phyloP scores from a whole-genome alignment of 176 grass and related monocot species.

The Triticum timopheevii region DNA sequence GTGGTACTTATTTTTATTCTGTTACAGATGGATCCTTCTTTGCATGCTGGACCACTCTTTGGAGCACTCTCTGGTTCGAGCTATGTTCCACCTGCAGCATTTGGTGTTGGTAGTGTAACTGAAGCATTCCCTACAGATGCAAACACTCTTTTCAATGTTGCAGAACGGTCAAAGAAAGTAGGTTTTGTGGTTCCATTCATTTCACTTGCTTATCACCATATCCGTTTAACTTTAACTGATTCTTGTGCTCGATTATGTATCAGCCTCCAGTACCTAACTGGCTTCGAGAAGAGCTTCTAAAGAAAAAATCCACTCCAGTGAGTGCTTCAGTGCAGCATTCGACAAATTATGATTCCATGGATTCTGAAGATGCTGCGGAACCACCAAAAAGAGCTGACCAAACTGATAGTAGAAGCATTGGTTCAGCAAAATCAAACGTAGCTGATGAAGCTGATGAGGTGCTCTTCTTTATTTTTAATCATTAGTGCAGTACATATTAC shows the following conservation, averaged over 20 bases:
- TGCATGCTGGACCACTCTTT: slow-evolving; percentile 51
- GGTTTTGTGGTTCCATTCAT: neutral
- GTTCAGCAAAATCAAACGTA: slow-evolving; percentile 67
- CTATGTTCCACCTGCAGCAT: slow-evolving; percentile 64
- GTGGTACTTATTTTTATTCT: slow-evolving; percentile 29
- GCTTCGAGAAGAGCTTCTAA: slow-evolving; percentile 97
- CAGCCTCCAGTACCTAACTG: slow-evolving; percentile 93
- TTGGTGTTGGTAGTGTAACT: slow-evolving; percentile 60
- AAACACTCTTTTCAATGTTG: slow-evolving; percentile 48
- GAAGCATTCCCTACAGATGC: slow-evolving; percentile 57
- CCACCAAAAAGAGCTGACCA: slow-evolving; percentile 51
- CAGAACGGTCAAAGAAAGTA: slow-evolving; percentile 89
- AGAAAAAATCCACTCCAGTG: slow-evolving; percentile 63
- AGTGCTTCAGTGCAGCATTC: slow-evolving; percentile 37
- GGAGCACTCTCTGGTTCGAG: slow-evolving; percentile 50
- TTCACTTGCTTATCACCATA: slow-evolving; percentile 21
- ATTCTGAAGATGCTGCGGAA: slow-evolving; percentile 56
- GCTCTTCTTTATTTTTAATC: slow-evolving; percentile 12
- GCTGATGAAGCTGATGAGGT: slow-evolving; percentile 87
- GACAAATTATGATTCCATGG: slow-evolving; percentile 45
- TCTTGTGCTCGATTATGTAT: slow-evolving; percentile 32
- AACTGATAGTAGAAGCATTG: slow-evolving; percentile 59
- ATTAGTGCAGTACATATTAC: neutral
- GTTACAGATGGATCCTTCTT: slow-evolving; percentile 65
- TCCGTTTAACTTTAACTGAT: slow-evolving; percentile 14